Evolutionary conservation across 192 early-diverging fungal genomes (phyloP).

Genomic region (Coemansia sp.): DNA sequence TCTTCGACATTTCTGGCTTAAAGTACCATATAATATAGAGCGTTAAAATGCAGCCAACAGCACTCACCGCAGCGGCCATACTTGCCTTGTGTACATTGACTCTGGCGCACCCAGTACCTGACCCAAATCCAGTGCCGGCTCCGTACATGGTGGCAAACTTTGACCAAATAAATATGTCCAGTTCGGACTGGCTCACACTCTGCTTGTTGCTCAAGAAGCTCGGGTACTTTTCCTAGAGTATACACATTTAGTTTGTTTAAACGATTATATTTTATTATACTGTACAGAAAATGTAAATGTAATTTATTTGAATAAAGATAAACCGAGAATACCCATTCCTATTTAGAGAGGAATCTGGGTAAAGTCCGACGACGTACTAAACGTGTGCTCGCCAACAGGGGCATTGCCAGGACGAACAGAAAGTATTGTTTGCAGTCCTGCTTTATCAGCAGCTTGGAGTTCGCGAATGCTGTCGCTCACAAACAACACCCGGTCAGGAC

Average conservation of each 20-base stretch:
- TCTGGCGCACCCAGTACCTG: constrained; percentile 5
- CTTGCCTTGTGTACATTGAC: constrained; percentile 2
- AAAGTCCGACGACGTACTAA: constrained; percentile 25
- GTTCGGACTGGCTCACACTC: background rate
- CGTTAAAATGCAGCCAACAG: background rate
- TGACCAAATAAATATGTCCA: background rate
- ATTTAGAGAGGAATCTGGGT: constrained; percentile 23
- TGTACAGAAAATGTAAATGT: background rate
- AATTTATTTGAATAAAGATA: background rate
- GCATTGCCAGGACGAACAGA: constrained; percentile 76
- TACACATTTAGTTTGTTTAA: no score
- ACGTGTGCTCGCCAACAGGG: constrained; percentile 10
- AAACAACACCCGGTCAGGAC: constrained; percentile 68
- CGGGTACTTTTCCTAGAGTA: background rate
- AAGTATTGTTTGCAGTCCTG: constrained; percentile 69
- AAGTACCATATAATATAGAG: background rate
- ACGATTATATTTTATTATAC: no score
- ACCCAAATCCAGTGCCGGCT: constrained; percentile 8
- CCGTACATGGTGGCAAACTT: constrained; percentile 13
- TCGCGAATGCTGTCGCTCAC: constrained; percentile 91
- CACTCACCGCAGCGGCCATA: background rate
- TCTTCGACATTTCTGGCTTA: background rate
- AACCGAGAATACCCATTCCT: background rate
- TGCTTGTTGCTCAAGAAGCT: constrained; percentile 1
- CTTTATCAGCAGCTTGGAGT: constrained; percentile 71